Evolutionary conservation across 163 green algal genomes (phyloP).

Genomic region (Scenedesmus sp.): DNA sequence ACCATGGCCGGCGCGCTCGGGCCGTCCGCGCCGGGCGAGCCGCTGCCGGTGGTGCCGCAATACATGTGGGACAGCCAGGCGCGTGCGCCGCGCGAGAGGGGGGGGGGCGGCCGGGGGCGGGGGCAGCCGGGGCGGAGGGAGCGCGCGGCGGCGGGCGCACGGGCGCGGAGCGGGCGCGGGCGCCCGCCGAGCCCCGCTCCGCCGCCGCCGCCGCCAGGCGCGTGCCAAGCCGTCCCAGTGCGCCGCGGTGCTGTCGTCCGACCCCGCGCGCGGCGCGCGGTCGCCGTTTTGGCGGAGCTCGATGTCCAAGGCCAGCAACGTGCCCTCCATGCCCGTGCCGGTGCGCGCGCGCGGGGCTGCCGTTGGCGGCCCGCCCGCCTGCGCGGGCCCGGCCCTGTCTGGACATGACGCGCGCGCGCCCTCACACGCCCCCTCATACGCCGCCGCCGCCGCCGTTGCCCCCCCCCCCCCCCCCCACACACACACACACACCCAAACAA

Average conservation of each 20-base stretch:
- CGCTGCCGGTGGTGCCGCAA: neutral
- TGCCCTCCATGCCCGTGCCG: neutral
- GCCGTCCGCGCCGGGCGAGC: constrained; percentile 4
- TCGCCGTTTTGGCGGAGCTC: constrained; percentile 21
- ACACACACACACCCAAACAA: too few relatives aligned
- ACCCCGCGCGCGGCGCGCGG: neutral
- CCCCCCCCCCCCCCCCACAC: neutral
- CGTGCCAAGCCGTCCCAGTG: neutral
- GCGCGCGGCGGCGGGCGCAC: too few relatives aligned
- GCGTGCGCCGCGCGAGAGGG: neutral
- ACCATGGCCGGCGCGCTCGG: neutral
- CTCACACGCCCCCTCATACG: neutral
- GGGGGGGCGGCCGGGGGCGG: neutral
- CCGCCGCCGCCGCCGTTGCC: neutral
- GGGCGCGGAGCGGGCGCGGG: too few relatives aligned
- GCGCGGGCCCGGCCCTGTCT: too few relatives aligned
- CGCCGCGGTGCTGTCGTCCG: neutral
- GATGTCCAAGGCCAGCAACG: neutral
- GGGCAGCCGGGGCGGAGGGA: too few relatives aligned
- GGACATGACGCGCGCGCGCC: too few relatives aligned
- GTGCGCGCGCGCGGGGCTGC: constrained; percentile 1
- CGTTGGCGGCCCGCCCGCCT: too few relatives aligned
- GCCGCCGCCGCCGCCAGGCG: neutral
- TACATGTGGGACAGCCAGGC: constrained; percentile 21
- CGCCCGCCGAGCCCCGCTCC: too few relatives aligned